These are phyloP conservation scores for Globisporangium mamillatum DNA, from an alignment of 352 stramenopile genomes.

Conservation along the genomic window DNA sequence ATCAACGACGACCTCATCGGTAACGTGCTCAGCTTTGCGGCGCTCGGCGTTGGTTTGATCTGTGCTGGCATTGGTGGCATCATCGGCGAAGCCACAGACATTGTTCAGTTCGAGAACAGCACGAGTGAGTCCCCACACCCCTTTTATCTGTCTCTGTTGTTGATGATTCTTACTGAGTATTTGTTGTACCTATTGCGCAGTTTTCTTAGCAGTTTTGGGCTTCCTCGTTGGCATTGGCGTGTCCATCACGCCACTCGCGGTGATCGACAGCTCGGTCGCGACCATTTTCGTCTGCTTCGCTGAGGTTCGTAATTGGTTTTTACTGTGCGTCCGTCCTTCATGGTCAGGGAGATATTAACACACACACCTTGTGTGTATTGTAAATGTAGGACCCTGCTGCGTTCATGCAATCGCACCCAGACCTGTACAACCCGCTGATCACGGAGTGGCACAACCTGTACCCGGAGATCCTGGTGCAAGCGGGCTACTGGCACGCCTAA, in stretches of 20 bases:
- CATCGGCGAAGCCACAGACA: constrained; percentile 51
- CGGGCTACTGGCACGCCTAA: constrained; percentile 76
- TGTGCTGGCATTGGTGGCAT: constrained; percentile 53
- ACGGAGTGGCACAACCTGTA: constrained; percentile 88
- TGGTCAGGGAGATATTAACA: not conserved
- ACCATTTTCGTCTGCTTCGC: constrained; percentile 97
- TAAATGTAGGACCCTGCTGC: constrained; percentile 59
- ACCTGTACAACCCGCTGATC: constrained; percentile 80
- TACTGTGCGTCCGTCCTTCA: not conserved
- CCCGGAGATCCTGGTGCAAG: constrained; percentile 86
- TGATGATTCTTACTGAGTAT: not conserved
- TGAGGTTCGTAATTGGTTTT: constrained; percentile 44
- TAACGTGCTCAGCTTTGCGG: constrained; percentile 88
- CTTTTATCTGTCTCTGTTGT: not conserved
- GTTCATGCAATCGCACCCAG: constrained; percentile 76
- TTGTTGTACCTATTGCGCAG: constrained; percentile 18
- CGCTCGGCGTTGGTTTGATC: constrained; percentile 86
- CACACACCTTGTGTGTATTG: not conserved
- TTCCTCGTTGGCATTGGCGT: constrained; percentile 89
- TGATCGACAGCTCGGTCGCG: constrained; percentile 93
- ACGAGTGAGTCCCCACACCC: constrained; percentile 33
- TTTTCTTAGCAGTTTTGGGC: constrained; percentile 76
- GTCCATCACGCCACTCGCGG: constrained; percentile 86
- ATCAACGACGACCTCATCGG: constrained; percentile 96
- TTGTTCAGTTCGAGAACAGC: constrained; percentile 62